Base-by-base conservation (phyloP, 495 filamentous ascomycete species). In the Penicillium angulare region DNA sequence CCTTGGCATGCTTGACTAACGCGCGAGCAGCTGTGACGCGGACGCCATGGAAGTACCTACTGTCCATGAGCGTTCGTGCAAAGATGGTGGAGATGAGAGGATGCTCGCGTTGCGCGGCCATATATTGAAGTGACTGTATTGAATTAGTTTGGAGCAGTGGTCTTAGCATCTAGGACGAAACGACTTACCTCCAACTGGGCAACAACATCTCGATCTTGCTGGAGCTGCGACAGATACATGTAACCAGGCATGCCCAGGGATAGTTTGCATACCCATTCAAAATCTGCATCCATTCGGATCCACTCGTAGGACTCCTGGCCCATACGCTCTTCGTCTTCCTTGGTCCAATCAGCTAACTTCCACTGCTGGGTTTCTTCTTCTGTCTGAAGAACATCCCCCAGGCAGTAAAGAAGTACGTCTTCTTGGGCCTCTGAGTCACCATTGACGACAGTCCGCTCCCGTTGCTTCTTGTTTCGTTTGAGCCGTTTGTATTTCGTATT, bases 401-500 rank as follows among this genome's bases (percentile, higher is more conserved):
- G 74, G 61, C 88, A 95, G 67, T 97, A 97, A 10, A 97, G 80
- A 0, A 95, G 76, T 38, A 88, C 82, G 52, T 96, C 93, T 45
- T 96, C 90, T 50, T 88, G 86, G 18, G 69, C 71, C 53, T 96
- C 93, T 9, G 76, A 70, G 60, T 89, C 86, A 3, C 81, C 79
- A 20, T 81, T 84, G 24, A 73, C 78, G 21, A 81, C 86, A 38
- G 82, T 74, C 36, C 89, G 80, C 63, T 96, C 93, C 68, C 88
- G 88, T 56, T 95, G 87, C 33, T 91, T 85, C 52, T 89, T 85
- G 56, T 86, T 96, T 24, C 92, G 82, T 73, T 99, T 99, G 29
- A 99, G 76, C 2, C 93, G 85, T 74, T 97, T 99, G 67, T 99
- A 99, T 63, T 99, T 99, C 0, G 93, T 99, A 61, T 97, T 97